Base-by-base conservation (phyloP, 2,329 filamentous ascomycete genomes). In the Nothophoma quercina region DNA sequence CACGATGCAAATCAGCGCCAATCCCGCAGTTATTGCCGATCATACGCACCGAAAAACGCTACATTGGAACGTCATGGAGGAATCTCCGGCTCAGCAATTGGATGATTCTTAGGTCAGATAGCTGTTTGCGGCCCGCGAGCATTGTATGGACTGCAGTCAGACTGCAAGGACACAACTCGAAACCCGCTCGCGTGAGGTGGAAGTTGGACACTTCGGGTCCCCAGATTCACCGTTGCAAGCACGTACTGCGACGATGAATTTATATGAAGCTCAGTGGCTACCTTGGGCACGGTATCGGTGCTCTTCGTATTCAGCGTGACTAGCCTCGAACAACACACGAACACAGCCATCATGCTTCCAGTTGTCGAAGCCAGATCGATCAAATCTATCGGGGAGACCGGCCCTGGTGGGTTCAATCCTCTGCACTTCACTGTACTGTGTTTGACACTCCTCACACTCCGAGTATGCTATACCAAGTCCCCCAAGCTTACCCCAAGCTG, bases 401-500 rank as follows among this genome's bases (percentile, higher is more conserved):
- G 18, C 13, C 39, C 35, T 9, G 45, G 39, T 15, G 41, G 46
- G 1, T 55, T 55, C 26, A 51, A 55, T 25, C 41, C 52, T 32
- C 23, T 55, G 21, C 52, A 55, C 44, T 55, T 55, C 18, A 42
- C 46, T 39, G 32, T 55, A 16, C 15, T 53, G 2, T 53, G 43
- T n/a, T n/a, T 53, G 12, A 48, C 43, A 9, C 38, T 53, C n/a
- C 32, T 53, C 7, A 44, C 33, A 7, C 39, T 53, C 9, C 15
- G 39, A 30, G 50, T 53, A 53, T 19, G 44, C 19, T 21, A 13
- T 13, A 12, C 36, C 16, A 9, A 28, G 4, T 21, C 13, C 21
- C 21, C 22, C n/a, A n/a, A 13, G 19, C 9, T 30, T 18, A 13
- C 16, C 25, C 16, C 4, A 15, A 16, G 25, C 45, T 55, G 29